A percentile compares a stretch with the other conserved stretches of the same genome.
phyloP scores from a whole-genome alignment of 2,329 filamentous ascomycete genomes.

The Diplocarpon rosae region DNA sequence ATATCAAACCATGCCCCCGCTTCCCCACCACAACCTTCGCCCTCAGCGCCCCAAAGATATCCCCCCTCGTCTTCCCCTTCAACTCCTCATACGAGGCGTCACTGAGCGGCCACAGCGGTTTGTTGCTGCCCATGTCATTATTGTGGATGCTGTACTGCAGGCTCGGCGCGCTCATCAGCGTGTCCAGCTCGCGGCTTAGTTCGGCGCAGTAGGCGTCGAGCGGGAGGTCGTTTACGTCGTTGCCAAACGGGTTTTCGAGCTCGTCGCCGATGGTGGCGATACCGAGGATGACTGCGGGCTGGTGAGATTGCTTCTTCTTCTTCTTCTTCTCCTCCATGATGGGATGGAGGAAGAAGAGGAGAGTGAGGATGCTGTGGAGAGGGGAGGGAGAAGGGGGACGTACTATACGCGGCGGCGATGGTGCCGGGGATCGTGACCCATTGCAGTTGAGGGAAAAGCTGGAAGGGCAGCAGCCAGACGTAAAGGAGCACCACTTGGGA shows the following conservation, averaged over 20 bases:
- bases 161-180: constrained; percentile 35
- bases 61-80: constrained; percentile 33
- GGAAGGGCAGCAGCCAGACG: constrained; percentile 70
- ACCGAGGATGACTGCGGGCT: constrained; percentile 52
- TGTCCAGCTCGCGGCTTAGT: constrained; percentile 62
- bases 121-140: constrained; percentile 14
- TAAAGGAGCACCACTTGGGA: constrained; percentile 82
- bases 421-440: constrained; percentile 74
- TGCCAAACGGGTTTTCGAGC: constrained; percentile 77
- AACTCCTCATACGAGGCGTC: constrained; percentile 32
- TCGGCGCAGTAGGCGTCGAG: constrained; percentile 69
- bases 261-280: constrained; percentile 66
- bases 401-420: constrained; percentile 57
- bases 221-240: constrained; percentile 72
- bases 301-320: too few species aligned
- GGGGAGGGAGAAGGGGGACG: too few species aligned
- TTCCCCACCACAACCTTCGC: constrained; percentile 21
- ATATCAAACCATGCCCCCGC: neutral
- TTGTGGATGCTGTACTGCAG: constrained; percentile 2
- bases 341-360: too few species aligned
- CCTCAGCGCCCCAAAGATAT: constrained; percentile 30
- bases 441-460: constrained; percentile 50
- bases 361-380: too few species aligned
- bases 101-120: constrained; percentile 30
- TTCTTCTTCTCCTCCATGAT: too few species aligned